These are phyloP conservation scores for Wickerhamomyces queroliae DNA, from an alignment of 805 yeast species.

Conservation along the genomic window DNA sequence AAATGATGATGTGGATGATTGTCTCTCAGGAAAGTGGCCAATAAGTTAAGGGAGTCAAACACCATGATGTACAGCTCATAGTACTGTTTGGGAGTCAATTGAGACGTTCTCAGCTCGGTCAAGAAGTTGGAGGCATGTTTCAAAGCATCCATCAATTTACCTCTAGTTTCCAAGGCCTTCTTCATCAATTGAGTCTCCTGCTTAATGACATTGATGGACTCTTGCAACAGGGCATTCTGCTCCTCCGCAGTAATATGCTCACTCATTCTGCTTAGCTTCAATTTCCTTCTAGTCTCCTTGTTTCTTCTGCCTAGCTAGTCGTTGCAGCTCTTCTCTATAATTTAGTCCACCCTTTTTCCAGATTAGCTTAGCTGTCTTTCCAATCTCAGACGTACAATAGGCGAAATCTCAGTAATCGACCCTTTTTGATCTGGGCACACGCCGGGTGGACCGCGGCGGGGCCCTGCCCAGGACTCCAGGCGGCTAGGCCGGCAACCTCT, in stretches of 20 bases:
- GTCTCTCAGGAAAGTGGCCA: slow-evolving; percentile 60
- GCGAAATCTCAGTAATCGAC: too few relatives aligned
- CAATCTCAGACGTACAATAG: too few relatives aligned
- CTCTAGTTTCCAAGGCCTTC: slow-evolving; percentile 61
- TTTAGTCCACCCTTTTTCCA: too few relatives aligned
- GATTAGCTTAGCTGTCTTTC: too few relatives aligned
- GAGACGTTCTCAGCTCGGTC: slow-evolving; percentile 72
- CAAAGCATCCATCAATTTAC: slow-evolving; percentile 77
- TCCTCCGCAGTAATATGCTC: slow-evolving; percentile 17
- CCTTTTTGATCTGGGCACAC: too few relatives aligned
- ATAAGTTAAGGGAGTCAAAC: slow-evolving; percentile 71
- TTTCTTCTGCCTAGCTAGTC: too few relatives aligned
- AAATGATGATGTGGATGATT: slow-evolving; percentile 67
- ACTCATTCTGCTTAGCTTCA: background rate
- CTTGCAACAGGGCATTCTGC: slow-evolving; percentile 30
- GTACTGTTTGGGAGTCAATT: slow-evolving; percentile 82
- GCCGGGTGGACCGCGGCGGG: too few relatives aligned
- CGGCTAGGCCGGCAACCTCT: too few relatives aligned
- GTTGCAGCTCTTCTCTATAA: too few relatives aligned
- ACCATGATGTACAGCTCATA: slow-evolving; percentile 84
- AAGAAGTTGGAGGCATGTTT: slow-evolving; percentile 82
- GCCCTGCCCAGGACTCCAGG: background rate
- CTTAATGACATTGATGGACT: slow-evolving; percentile 45
- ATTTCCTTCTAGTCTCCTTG: slow-evolving; percentile 6
- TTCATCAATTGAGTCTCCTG: slow-evolving; percentile 75